A percentile compares a stretch with the other conserved stretches of the same genome.
Conservation (phyloP, 164 flowering plant species). For the Cinnamomum micranthum region DNA sequence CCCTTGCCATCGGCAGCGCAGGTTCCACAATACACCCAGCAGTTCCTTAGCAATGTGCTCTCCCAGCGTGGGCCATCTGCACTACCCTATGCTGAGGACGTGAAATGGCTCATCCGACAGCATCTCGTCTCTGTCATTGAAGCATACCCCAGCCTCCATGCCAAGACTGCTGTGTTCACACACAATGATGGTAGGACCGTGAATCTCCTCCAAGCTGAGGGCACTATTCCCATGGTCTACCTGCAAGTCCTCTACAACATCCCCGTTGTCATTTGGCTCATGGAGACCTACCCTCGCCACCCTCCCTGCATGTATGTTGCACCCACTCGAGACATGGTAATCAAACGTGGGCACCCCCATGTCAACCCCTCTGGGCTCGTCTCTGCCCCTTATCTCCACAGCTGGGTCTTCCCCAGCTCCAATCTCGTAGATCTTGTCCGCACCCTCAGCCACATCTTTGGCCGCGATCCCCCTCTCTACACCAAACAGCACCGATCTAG, state of each 20-base stretch:
- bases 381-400: constrained; percentile 57
- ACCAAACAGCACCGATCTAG: constrained; percentile 31
- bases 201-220: constrained; percentile 82
- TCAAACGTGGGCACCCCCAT: constrained; percentile 69
- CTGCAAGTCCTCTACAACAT: constrained; percentile 73
- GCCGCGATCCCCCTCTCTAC: constrained; percentile 78
- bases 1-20: constrained; percentile 1
- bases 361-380: constrained; percentile 80
- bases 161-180: constrained; percentile 69
- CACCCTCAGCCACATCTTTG: constrained; percentile 41
- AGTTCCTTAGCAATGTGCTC: constrained; percentile 71
- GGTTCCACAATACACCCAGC: constrained; percentile 18
- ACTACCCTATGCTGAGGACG: constrained; percentile 75
- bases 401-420: constrained; percentile 81
- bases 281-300: constrained; percentile 84
- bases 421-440: constrained; percentile 66
- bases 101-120: constrained; percentile 81
- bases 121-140: constrained; percentile 59
- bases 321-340: constrained; percentile 89
- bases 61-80: constrained; percentile 85
- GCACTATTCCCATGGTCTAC: constrained; percentile 74
- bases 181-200: constrained; percentile 90
- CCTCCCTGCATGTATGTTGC: constrained; percentile 71
- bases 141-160: constrained; percentile 57
- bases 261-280: constrained; percentile 74